Conservation (phyloP, 345 rosid genomes). For the Cardamine resedifolia region DNA sequence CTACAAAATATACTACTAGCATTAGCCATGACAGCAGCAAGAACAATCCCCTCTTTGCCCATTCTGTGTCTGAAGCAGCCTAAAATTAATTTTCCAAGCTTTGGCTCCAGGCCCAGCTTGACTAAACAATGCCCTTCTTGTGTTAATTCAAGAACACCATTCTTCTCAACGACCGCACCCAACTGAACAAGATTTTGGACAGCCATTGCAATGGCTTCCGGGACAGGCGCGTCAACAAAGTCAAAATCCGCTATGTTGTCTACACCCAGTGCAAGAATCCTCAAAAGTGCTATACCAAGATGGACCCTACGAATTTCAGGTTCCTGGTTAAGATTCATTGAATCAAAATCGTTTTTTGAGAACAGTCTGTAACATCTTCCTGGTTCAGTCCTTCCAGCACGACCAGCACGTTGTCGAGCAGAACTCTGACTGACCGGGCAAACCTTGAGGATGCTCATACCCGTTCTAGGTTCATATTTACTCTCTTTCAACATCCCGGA, state of each 20-base stretch:
- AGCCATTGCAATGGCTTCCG: constrained; percentile 68
- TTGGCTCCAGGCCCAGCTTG: constrained; percentile 88
- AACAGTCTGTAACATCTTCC: constrained; percentile 88
- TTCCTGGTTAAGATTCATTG: constrained; percentile 64
- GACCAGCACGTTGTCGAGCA: constrained; percentile 91
- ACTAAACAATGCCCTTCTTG: constrained; percentile 60
- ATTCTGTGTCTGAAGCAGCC: constrained; percentile 52
- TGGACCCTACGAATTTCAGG: constrained; percentile 92
- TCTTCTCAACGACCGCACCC: constrained; percentile 59
- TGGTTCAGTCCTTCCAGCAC: constrained; percentile 94
- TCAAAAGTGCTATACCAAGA: constrained; percentile 84
- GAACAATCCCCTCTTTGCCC: constrained; percentile 84
- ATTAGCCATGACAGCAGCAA: constrained; percentile 89
- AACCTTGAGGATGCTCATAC: constrained; percentile 83
- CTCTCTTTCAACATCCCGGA: constrained; percentile 85
- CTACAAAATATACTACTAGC: constrained; percentile 89
- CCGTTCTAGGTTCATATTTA: constrained; percentile 67
- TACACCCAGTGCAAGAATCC: constrained; percentile 76
- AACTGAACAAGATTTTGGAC: constrained; percentile 69
- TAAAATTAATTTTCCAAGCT: constrained; percentile 77
- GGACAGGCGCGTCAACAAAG: constrained; percentile 85
- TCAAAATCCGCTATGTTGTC: constrained; percentile 61
- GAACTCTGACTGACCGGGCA: constrained; percentile 77
- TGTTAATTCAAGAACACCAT: constrained; percentile 57
- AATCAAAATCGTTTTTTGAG: constrained; percentile 49